A percentile compares a stretch with the other conserved stretches of the same genome.
These are phyloP conservation scores for Colletotrichum cuscutae DNA, from an alignment of 2,329 filamentous ascomycete species.

Conservation along the genomic window DNA sequence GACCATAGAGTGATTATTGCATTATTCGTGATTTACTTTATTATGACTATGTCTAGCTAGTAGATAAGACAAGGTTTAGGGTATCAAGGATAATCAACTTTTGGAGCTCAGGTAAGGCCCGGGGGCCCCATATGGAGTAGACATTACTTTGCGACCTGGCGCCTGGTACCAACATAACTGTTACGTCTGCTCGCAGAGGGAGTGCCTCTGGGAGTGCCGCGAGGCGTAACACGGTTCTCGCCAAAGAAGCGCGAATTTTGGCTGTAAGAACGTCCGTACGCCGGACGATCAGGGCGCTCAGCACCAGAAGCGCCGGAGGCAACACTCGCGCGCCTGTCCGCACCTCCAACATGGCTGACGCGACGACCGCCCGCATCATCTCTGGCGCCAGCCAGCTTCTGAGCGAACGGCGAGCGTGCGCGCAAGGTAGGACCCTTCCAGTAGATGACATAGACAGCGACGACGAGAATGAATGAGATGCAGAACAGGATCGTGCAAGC, in stretches of 20 bases:
- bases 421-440: constrained; percentile 71
- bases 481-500: constrained; percentile 72
- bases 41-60: neutral
- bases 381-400: constrained; percentile 63
- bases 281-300: constrained; percentile 12
- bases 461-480: constrained; percentile 69
- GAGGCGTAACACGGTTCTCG: constrained; percentile 52
- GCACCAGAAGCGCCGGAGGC: constrained; percentile 37
- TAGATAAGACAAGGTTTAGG: neutral
- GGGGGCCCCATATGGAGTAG: too few relatives aligned
- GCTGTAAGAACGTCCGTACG: constrained; percentile 42
- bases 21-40: neutral
- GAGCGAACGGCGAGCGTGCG: constrained; percentile 71
- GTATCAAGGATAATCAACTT: neutral
- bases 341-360: neutral
- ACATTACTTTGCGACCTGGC: neutral
- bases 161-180: constrained; percentile 11
- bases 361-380: constrained; percentile 15
- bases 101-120: neutral
- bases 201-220: constrained; percentile 49
- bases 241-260: constrained; percentile 54
- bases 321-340: neutral
- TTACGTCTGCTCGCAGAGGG: constrained; percentile 46
- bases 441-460: constrained; percentile 75
- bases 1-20: too few relatives aligned